Evolutionary conservation across 2,329 filamentous ascomycete species (phyloP).

Genomic region (Clonostachys chloroleuca): DNA sequence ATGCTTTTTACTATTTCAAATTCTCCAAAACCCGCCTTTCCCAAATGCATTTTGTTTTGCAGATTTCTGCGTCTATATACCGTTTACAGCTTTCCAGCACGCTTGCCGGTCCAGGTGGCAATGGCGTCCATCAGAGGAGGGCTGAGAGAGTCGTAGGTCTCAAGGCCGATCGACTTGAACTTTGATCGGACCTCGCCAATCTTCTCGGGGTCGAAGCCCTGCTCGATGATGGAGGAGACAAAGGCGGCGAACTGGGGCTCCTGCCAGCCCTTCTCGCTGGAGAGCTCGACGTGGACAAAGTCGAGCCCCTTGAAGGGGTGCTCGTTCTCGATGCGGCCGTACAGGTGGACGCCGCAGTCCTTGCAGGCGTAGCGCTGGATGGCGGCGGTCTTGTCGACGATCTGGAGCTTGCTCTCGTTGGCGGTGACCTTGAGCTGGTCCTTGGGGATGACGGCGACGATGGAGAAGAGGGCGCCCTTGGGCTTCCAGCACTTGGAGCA

Average conservation of each 20-base stretch:
- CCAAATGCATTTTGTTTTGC: too few species aligned
- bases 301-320: conserved; percentile 67
- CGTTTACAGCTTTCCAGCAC: background rate
- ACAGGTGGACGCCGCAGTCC: conserved; percentile 58
- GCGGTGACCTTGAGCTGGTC: conserved; percentile 52
- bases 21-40: too few species aligned
- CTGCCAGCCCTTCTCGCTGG: conserved; percentile 60
- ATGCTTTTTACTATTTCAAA: too few species aligned
- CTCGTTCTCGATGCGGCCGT: conserved; percentile 58
- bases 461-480: conserved; percentile 54
- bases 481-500: conserved; percentile 74
- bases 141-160: conserved; percentile 59
- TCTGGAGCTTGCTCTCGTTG: conserved; percentile 49
- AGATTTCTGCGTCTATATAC: too few species aligned
- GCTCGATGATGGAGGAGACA: conserved; percentile 64
- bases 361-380: conserved; percentile 60
- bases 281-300: conserved; percentile 63
- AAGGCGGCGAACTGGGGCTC: conserved; percentile 68
- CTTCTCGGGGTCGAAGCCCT: conserved; percentile 51
- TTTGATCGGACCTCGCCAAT: conserved; percentile 50
- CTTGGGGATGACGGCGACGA: conserved; percentile 56
- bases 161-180: conserved; percentile 49
- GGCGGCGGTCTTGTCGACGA: conserved; percentile 50
- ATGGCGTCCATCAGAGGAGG: conserved; percentile 60
- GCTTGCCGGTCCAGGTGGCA: conserved; percentile 30